Evolutionary conservation across 2,329 filamentous ascomycete species (phyloP).

Genomic region (Hypoxylon sp.): DNA sequence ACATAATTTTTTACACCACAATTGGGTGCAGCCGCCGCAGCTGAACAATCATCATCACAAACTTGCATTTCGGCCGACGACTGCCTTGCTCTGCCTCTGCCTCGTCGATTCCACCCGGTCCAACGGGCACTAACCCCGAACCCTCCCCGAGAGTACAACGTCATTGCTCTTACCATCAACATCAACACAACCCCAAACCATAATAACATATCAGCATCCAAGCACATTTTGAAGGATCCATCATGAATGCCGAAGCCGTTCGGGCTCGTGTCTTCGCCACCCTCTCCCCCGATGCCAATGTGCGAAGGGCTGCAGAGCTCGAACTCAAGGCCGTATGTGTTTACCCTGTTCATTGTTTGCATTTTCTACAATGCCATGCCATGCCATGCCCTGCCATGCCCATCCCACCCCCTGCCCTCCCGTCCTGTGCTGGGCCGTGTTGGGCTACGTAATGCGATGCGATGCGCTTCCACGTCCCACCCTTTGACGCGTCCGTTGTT

Average conservation of each 20-base stretch:
- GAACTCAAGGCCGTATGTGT: slow-evolving; percentile 84
- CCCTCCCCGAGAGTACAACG: slow-evolving; percentile 35
- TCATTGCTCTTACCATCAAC: slow-evolving; percentile 35
- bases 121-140: slow-evolving; percentile 34
- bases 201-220: slow-evolving; percentile 17
- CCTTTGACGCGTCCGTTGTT: slow-evolving; percentile 32
- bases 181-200: slow-evolving; percentile 16
- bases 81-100: slow-evolving; percentile 11
- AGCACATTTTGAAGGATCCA: slow-evolving; percentile 40
- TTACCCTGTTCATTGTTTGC: slow-evolving; percentile 31
- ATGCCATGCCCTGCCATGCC: slow-evolving; percentile 15
- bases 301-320: slow-evolving; percentile 81
- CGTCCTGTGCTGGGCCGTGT: slow-evolving; percentile 18
- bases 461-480: slow-evolving; percentile 42
- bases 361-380: slow-evolving; percentile 28
- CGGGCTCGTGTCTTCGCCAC: slow-evolving; percentile 83
- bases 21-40: slow-evolving; percentile 41
- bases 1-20: slow-evolving; percentile 44
- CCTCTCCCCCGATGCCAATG: slow-evolving; percentile 80
- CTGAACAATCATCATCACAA: slow-evolving; percentile 42
- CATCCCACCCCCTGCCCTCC: slow-evolving; percentile 8
- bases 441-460: slow-evolving; percentile 36
- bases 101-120: slow-evolving; percentile 37
- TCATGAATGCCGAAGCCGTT: slow-evolving; percentile 82
- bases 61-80: slow-evolving; percentile 31